Evolutionary conservation across 1,139 yeast genomes (phyloP).

Genomic region (Sugiyamaella pinicola): DNA sequence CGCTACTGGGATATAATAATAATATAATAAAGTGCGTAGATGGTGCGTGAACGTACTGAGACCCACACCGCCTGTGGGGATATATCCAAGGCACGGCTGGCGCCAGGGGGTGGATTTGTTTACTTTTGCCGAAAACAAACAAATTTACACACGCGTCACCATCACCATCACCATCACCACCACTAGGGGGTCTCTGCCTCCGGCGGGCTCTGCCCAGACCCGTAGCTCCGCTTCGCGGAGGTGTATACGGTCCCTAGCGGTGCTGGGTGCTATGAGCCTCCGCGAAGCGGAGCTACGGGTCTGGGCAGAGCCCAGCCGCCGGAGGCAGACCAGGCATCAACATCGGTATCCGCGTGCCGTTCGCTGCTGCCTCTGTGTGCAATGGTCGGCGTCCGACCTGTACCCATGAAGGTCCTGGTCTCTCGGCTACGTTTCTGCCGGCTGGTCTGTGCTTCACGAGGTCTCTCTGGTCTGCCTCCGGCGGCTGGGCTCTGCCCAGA

Average conservation of each 20-base stretch:
- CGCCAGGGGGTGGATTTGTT: slow-evolving; percentile 13
- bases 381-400: too few species aligned
- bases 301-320: not conserved
- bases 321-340: too few species aligned
- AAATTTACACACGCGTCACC: not conserved
- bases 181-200: not conserved
- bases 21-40: too few species aligned
- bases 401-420: too few species aligned
- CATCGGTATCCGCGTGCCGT: too few species aligned
- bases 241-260: too few species aligned
- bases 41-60: not conserved
- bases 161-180: not conserved
- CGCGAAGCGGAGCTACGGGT: too few species aligned
- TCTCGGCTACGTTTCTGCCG: too few species aligned
- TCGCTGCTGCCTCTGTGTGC: too few species aligned
- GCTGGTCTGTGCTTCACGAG: too few species aligned
- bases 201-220: not conserved
- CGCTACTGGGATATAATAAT: too few species aligned
- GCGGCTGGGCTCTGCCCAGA: not conserved
- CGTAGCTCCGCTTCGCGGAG: not conserved
- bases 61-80: not conserved
- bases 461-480: not conserved
- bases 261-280: too few species aligned
- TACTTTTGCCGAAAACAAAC: slow-evolving; percentile 12
- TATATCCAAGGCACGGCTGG: slow-evolving; percentile 3